Evolutionary conservation across 75 land plant species (phyloP), one percentile per base, ranked within the genome.

Genomic region (Cupressus sempervirens): DNA sequence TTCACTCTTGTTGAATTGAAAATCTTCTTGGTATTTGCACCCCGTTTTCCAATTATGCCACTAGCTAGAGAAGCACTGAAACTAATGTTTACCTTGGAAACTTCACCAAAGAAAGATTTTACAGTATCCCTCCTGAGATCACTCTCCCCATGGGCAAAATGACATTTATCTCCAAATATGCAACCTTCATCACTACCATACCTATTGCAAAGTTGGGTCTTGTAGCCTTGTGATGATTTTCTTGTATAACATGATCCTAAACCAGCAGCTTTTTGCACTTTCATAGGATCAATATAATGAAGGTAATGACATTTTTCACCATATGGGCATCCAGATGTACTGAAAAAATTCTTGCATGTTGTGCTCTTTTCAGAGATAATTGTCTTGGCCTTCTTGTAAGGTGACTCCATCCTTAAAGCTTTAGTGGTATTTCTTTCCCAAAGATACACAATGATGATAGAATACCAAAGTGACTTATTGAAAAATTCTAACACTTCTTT

Each of bases 31-130:
- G 92, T 86, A 83, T 94, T 90, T 32, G 88, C 86, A 23, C 98
- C 98, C 50, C 91, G 91, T 79, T 94, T 96, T 36, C 98, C 98
- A 83, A 96, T 95, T 41, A 96, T 95, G 67, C 94, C 91, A 46
- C 98, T 95, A 45, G 94, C 98, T 14, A 93, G 86, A 35, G 97
- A 91, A 8, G 98, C 95, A 85, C 92, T 94, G 2, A 96, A 91
- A 83, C 93, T 92, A 30, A 96, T 90, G 86, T 94, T 91, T 29
- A 93, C 92, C 11, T 93, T 90, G 23, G 97, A 87, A 1, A 92
- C 85, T 6, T 86, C 91, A 56, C 62, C 62, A 56, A 56, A 56
- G 23, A 20, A 16, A 16, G 62, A 3, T 56, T 18, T 56, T 86
- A 23, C 30, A 40, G 16, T 85, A 20, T 81, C 36, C 46, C 85